Percentiles rank a stretch among this genome's conserved stretches.
phyloP scores from a whole-genome alignment of 768 basidiomycete genomes.

The Tylopilus sp. region DNA sequence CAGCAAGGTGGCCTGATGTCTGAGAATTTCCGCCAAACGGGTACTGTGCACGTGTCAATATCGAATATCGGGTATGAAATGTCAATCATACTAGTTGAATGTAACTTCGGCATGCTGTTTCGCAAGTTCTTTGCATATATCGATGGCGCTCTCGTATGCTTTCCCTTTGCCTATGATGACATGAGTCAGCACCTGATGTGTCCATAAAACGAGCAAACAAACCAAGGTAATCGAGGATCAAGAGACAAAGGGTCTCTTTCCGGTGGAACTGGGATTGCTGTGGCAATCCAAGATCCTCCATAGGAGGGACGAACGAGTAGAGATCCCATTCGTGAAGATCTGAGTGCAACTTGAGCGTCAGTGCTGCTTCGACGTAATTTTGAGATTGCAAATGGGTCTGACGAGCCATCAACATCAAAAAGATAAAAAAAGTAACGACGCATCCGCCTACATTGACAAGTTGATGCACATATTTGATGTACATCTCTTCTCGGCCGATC shows the following conservation, averaged over 20 bases:
- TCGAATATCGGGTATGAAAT: neutral
- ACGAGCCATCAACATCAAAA: slow-evolving; percentile 13
- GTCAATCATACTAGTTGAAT: slow-evolving; percentile 74
- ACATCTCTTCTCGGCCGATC: slow-evolving; percentile 90
- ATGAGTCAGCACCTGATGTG: slow-evolving; percentile 2
- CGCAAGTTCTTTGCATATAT: slow-evolving; percentile 89
- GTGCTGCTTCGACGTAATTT: slow-evolving; percentile 89
- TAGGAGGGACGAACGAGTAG: slow-evolving; percentile 74
- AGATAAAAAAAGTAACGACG: neutral
- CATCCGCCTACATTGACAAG: slow-evolving; percentile 71
- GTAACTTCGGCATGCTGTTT: slow-evolving; percentile 86
- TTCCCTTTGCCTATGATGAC: slow-evolving; percentile 76
- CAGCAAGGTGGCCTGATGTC: slow-evolving; percentile 82
- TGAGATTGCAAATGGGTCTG: slow-evolving; percentile 88
- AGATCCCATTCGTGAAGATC: slow-evolving; percentile 92
- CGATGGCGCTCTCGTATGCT: slow-evolving; percentile 94
- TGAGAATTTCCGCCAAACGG: slow-evolving; percentile 79
- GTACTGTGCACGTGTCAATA: slow-evolving; percentile 41
- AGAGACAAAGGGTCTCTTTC: slow-evolving; percentile 86
- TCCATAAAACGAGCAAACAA: slow-evolving; percentile 13
- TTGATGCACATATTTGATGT: slow-evolving; percentile 94
- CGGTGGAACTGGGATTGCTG: slow-evolving; percentile 92
- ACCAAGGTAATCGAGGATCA: slow-evolving; percentile 95
- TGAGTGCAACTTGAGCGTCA: slow-evolving; percentile 91
- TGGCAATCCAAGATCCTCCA: slow-evolving; percentile 87